Percentiles rank a stretch among this genome's conserved stretches.
Evolutionary conservation across 208 protist genomes (phyloP).

Genomic region (Leishmania arabica): DNA sequence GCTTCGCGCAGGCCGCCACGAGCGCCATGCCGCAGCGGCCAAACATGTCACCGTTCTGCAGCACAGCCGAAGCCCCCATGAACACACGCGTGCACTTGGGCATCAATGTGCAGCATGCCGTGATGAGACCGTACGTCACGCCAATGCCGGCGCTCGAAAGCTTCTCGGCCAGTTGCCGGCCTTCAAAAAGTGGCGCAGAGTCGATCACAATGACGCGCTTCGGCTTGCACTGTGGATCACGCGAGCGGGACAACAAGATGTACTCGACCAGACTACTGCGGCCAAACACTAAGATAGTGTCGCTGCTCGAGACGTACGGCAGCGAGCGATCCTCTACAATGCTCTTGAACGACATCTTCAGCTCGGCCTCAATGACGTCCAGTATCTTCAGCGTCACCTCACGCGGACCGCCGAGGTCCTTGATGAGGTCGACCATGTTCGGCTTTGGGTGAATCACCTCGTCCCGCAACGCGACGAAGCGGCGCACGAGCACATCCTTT

Average conservation of each 20-base stretch:
- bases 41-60: constrained; percentile 95
- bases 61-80: constrained; percentile 93
- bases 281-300: constrained; percentile 84
- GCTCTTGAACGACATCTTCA: constrained; percentile 68
- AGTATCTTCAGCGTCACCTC: constrained; percentile 55
- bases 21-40: constrained; percentile 92
- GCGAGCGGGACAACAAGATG: constrained; percentile 65
- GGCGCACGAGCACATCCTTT: constrained; percentile 64
- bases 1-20: constrained; percentile 93
- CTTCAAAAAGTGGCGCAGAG: constrained; percentile 93
- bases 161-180: constrained; percentile 63
- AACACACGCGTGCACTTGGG: constrained; percentile 94
- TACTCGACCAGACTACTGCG: constrained; percentile 77
- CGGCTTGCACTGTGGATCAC: constrained; percentile 42
- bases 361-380: constrained; percentile 52
- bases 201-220: constrained; percentile 95
- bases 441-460: constrained; percentile 35
- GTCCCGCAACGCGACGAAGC: constrained; percentile 50
- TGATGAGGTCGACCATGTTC: constrained; percentile 23
- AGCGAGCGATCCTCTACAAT: constrained; percentile 77
- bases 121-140: constrained; percentile 95
- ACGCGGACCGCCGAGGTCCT: constrained; percentile 42
- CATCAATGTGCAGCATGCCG: constrained; percentile 94
- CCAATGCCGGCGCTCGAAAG: constrained; percentile 83
- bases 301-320: constrained; percentile 61